Conservation (phyloP, 345 rosid genomes). For the Kernera saxatilis region DNA sequence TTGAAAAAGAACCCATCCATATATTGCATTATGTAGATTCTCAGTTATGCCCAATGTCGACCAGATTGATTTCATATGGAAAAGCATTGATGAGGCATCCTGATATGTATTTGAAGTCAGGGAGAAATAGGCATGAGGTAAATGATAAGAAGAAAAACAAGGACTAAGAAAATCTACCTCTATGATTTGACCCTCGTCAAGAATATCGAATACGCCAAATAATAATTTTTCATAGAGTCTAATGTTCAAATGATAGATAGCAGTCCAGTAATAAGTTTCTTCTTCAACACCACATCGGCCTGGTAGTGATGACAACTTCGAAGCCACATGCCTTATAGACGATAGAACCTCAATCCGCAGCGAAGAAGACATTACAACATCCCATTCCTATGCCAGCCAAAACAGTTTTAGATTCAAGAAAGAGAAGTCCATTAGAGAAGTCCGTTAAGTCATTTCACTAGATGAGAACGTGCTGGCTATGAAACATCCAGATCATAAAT, state of each 20-base stretch:
- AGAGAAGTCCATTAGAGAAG: neutral
- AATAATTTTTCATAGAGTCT: slow-evolving; percentile 79
- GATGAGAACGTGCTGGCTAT: neutral
- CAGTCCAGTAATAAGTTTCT: slow-evolving; percentile 80
- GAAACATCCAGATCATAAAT: slow-evolving; percentile 20
- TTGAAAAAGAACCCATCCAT: slow-evolving; percentile 78
- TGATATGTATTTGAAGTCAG: slow-evolving; percentile 27
- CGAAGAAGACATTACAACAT: slow-evolving; percentile 58
- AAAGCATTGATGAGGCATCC: slow-evolving; percentile 67
- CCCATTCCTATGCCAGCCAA: slow-evolving; percentile 68
- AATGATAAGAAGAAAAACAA: slow-evolving; percentile 4
- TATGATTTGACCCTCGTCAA: slow-evolving; percentile 89
- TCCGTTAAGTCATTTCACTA: slow-evolving; percentile 1
- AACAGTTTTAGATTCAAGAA: slow-evolving; percentile 3
- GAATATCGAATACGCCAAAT: slow-evolving; percentile 70
- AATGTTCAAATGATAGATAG: slow-evolving; percentile 70
- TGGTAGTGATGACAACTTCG: slow-evolving; percentile 54
- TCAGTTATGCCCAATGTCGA: slow-evolving; percentile 85
- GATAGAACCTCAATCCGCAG: slow-evolving; percentile 72
- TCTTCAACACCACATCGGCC: slow-evolving; percentile 56
- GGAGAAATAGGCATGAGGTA: neutral
- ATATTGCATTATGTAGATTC: slow-evolving; percentile 66
- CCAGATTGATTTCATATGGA: slow-evolving; percentile 68
- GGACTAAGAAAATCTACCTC: slow-evolving; percentile 47
- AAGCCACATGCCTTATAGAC: slow-evolving; percentile 58